Percentiles rank a stretch among this genome's conserved stretches.
Evolutionary conservation across 176 grass and related monocot genomes (phyloP).

Genomic region (Musa troglodytarum): DNA sequence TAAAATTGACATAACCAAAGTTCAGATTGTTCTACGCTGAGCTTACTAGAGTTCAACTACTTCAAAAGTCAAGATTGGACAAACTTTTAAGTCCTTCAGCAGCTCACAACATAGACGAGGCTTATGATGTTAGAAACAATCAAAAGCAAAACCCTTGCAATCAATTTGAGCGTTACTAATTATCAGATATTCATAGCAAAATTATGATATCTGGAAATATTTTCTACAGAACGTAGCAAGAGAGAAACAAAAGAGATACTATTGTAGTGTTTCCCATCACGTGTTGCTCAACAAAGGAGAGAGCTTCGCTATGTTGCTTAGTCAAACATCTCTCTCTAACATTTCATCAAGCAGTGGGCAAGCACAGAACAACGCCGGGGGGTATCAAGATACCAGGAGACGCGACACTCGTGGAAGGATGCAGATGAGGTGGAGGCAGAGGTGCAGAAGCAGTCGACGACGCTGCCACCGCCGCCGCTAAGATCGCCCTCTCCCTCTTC

Average conservation of each 20-base stretch:
- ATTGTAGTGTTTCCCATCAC: too few relatives aligned
- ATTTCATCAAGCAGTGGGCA: not conserved
- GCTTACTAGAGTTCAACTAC: not conserved
- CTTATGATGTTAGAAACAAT: too few relatives aligned
- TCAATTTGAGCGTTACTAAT: too few relatives aligned
- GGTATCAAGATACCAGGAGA: slow-evolving; percentile 2
- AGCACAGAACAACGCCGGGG: not conserved
- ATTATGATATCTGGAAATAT: not conserved
- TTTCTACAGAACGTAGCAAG: not conserved
- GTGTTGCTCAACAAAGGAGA: too few relatives aligned
- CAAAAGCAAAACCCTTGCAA: too few relatives aligned
- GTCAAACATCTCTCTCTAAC: not conserved
- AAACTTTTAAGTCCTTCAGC: too few relatives aligned
- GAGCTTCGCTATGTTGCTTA: not conserved
- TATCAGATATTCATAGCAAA: not conserved
- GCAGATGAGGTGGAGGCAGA: not conserved
- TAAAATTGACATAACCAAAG: not conserved
- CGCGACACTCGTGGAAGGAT: not conserved
- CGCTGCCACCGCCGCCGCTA: slow-evolving; percentile 16
- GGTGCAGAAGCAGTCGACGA: not conserved
- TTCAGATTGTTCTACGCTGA: not conserved
- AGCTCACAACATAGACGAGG: too few relatives aligned
- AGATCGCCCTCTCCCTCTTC: slow-evolving; percentile 52
- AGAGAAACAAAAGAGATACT: too few relatives aligned
- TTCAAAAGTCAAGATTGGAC: too few relatives aligned